Percentiles rank a stretch among this genome's conserved stretches.
Conservation (phyloP, 495 filamentous ascomycete genomes). For the Cercophora samala region DNA sequence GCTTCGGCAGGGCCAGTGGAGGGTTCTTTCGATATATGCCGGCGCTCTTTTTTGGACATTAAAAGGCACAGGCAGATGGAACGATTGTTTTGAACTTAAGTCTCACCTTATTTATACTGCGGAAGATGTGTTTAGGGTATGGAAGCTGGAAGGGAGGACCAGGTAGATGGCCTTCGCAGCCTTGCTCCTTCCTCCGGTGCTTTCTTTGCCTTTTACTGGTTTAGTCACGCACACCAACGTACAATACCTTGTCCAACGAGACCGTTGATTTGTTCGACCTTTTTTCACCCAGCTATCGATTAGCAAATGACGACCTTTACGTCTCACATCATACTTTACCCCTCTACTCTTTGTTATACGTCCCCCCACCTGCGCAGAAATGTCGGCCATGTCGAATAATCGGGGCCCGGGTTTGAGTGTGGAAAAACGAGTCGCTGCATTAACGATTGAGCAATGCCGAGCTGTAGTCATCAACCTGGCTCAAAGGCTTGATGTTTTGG, state of each 20-base stretch:
- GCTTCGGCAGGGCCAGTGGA: too few species aligned
- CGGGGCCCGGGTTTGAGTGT: neutral
- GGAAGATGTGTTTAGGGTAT: too few species aligned
- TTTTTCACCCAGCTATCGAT: neutral
- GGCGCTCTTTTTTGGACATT: too few species aligned
- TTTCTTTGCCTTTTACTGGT: neutral
- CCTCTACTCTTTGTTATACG: neutral
- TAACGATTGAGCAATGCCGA: neutral
- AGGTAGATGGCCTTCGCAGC: too few species aligned
- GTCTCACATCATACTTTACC: neutral
- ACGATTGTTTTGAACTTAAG: too few species aligned
- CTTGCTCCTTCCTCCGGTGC: neutral
- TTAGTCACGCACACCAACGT: neutral
- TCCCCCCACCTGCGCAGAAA: neutral
- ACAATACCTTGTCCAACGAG: neutral
- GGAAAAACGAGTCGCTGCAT: neutral
- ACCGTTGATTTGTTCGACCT: neutral
- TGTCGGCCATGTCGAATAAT: neutral
- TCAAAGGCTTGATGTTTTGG: neutral
- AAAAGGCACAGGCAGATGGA: too few species aligned
- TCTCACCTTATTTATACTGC: too few species aligned
- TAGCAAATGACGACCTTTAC: neutral
- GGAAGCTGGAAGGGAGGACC: too few species aligned
- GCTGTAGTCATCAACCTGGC: neutral
- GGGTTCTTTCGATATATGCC: too few species aligned